Percentiles rank a stretch among this genome's conserved stretches.
Evolutionary conservation across 805 yeast species (phyloP).

Genomic region (Starmerella riodocensis): DNA sequence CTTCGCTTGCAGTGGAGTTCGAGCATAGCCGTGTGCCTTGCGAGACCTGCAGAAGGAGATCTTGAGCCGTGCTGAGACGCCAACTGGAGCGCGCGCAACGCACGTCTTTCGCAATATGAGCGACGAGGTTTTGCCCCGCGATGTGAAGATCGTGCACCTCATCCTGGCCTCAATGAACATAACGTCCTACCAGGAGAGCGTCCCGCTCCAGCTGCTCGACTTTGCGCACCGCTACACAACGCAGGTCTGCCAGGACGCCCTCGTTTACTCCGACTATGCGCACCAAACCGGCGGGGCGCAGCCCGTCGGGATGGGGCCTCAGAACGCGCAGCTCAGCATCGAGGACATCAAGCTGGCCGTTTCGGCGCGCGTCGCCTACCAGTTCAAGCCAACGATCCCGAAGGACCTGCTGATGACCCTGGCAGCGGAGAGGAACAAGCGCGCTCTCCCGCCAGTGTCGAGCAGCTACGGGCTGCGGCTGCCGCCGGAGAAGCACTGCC

Average conservation of each 20-base stretch:
- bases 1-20: no score
- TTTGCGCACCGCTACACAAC: constrained; percentile 83
- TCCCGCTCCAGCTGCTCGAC: constrained; percentile 91
- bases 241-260: constrained; percentile 78
- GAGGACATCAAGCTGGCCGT: constrained; percentile 89
- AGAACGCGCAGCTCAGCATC: constrained; percentile 47
- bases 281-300: constrained; percentile 23
- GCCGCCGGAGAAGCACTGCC: constrained; percentile 95
- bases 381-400: constrained; percentile 91
- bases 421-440: constrained; percentile 83
- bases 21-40: no score
- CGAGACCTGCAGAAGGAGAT: no score
- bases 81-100: no score
- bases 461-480: constrained; percentile 83
- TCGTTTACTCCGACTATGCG: constrained; percentile 71
- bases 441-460: constrained; percentile 80
- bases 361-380: constrained; percentile 87
- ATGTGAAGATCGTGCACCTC: constrained; percentile 77
- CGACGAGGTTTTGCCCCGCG: constrained; percentile 48
- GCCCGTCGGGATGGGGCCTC: constrained; percentile 28
- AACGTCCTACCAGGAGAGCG: constrained; percentile 85
- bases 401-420: constrained; percentile 80
- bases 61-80: no score
- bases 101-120: no score
- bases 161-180: constrained; percentile 90